Base-by-base conservation (phyloP, 441 rosid species). In the Erysimum cheiri region DNA sequence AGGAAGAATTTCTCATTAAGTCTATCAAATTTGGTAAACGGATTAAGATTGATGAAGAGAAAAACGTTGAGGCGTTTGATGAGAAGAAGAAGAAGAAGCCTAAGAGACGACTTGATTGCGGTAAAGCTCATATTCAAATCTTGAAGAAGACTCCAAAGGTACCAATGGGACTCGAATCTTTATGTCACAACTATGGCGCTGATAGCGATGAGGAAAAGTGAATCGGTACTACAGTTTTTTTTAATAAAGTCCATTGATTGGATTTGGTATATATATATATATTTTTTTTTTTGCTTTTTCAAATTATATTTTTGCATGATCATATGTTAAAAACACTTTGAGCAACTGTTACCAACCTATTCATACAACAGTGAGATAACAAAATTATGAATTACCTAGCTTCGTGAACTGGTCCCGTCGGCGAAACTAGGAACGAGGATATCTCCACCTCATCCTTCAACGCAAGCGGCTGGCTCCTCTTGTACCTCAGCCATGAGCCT, bases 401-500 rank as follows among this genome's bases (percentile, higher is more conserved):
- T 52, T 55, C 62, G 28, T n/a, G 71, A 53, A 39, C 24, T 8
- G 17, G 15, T 12, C 70, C 55, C n/a, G n/a, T n/a, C n/a, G n/a
- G 61, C 59, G 24, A 24, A 41, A 41, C 46, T 55, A 57, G 83
- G 73, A 70, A 71, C 73, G n/a, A 41, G n/a, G 46, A 41, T 12
- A 41, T 41, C 46, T 48, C 55, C 70, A 3, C 24, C 41, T 40
- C 12, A 39, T 40, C 41, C 74, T 14, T 60, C 41, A 15, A 5
- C 61, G 26, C 8, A 78, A 35, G 67, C 71, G 41, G 41, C 37
- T 36, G 64, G 62, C 22, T 72, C 76, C 43, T 69, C 52, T 60
- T 72, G 74, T 31, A 59, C 12, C 15, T 37, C 26, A 11, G 64
- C 10, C 56, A 64, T 63, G 43, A 41, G 5, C 7, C 17, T 41